Evolutionary conservation across 495 filamentous ascomycete species (phyloP).

Genomic region (Penicillium taxi): DNA sequence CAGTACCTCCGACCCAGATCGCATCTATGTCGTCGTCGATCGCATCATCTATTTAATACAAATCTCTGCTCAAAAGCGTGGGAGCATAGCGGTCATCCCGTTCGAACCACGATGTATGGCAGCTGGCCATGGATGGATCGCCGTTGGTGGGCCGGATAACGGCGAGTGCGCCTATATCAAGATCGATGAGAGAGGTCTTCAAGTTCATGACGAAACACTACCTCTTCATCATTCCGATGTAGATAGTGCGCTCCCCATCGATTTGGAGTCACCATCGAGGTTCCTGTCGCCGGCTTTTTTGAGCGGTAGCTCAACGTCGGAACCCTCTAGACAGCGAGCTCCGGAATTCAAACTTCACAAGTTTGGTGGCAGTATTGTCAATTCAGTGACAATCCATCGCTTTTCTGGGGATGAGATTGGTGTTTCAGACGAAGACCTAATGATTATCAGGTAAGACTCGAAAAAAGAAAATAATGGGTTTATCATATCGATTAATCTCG

Average conservation of each 20-base stretch:
- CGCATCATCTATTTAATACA: slow-evolving; percentile 67
- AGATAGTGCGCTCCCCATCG: slow-evolving; percentile 53
- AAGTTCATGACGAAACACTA: slow-evolving; percentile 24
- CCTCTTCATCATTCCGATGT: slow-evolving; percentile 42
- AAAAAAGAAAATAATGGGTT: too few species aligned
- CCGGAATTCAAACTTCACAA: slow-evolving; percentile 47
- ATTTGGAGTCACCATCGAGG: slow-evolving; percentile 38
- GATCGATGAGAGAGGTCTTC: slow-evolving; percentile 37
- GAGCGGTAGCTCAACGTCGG: slow-evolving; percentile 21
- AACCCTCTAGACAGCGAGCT: slow-evolving; percentile 22
- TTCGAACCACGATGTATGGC: slow-evolving; percentile 82
- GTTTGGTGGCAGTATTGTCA: slow-evolving; percentile 55
- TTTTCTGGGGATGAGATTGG: slow-evolving; percentile 42
- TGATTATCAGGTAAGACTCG: slow-evolving; percentile 51
- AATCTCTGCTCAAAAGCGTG: slow-evolving; percentile 60
- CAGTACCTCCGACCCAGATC: slow-evolving; percentile 64
- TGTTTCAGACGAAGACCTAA: slow-evolving; percentile 51
- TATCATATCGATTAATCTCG: neutral
- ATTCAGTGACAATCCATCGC: slow-evolving; percentile 62
- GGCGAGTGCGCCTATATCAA: slow-evolving; percentile 79
- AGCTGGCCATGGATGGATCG: slow-evolving; percentile 78
- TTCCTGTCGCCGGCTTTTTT: slow-evolving; percentile 17
- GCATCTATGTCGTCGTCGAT: slow-evolving; percentile 75
- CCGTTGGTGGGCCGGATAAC: slow-evolving; percentile 70
- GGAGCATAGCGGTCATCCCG: slow-evolving; percentile 66